A percentile compares a stretch with the other conserved stretches of the same genome.
Conservation (phyloP, 352 stramenopile genomes). For the Labyrinthula sp. region DNA sequence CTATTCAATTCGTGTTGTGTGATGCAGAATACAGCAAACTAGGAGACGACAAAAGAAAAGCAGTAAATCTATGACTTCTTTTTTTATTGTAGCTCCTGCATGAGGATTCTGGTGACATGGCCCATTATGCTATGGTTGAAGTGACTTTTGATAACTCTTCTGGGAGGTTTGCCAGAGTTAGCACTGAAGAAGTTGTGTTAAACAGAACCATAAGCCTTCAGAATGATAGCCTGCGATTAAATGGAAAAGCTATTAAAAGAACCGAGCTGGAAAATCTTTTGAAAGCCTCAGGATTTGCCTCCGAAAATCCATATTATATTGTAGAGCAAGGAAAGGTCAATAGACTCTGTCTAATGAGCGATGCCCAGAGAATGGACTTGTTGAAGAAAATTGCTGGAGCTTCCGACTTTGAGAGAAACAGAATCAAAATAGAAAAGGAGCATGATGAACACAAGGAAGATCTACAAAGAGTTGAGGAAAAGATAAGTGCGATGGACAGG, state of each 20-base stretch:
- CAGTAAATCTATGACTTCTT: constrained; percentile 68
- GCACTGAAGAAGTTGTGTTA: constrained; percentile 74
- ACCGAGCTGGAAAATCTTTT: constrained; percentile 90
- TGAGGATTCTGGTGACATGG: constrained; percentile 55
- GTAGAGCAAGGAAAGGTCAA: constrained; percentile 99
- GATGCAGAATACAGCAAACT: constrained; percentile 56
- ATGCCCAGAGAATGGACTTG: constrained; percentile 79
- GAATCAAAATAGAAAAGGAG: constrained; percentile 84
- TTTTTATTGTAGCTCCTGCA: constrained; percentile 60
- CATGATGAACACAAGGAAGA: constrained; percentile 76
- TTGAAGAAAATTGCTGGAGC: constrained; percentile 95
- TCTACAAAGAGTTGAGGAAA: constrained; percentile 77
- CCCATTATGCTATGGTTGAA: constrained; percentile 92
- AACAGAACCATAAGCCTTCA: constrained; percentile 93
- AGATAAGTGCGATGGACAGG: constrained; percentile 66
- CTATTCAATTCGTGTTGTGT: constrained; percentile 91
- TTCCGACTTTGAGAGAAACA: constrained; percentile 94
- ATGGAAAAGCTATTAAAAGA: constrained; percentile 84
- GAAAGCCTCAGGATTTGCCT: constrained; percentile 93
- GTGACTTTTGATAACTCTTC: constrained; percentile 99
- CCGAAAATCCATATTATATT: constrained; percentile 99
- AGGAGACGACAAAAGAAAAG: constrained; percentile 66
- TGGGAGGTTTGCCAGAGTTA: constrained; percentile 60
- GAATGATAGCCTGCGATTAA: constrained; percentile 99
- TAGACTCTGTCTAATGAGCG: constrained; percentile 88